Percentiles rank a stretch among this genome's conserved stretches.
phyloP scores from a whole-genome alignment of 192 early-diverging fungal genomes.

The Backusella parvicylindrica region DNA sequence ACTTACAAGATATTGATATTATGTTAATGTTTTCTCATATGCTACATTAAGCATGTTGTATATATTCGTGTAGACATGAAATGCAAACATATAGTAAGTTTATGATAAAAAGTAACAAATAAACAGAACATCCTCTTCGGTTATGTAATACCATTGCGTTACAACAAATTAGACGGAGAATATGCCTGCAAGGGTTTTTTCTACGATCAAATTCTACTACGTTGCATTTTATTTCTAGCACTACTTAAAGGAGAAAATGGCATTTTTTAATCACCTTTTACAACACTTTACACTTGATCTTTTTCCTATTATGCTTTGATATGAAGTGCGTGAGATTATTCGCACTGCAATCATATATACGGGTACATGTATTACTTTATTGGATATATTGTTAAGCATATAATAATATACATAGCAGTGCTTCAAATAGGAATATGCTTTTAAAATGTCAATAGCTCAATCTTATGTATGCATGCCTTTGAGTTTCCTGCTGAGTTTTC shows the following conservation, averaged over 20 bases:
- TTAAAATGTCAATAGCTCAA: too few relatives aligned
- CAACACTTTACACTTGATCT: not conserved
- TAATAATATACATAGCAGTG: too few relatives aligned
- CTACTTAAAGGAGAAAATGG: not conserved
- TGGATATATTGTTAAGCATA: too few relatives aligned
- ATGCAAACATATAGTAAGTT: not conserved
- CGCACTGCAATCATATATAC: not conserved
- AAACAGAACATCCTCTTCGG: not conserved
- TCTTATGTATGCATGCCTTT: too few relatives aligned
- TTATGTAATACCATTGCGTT: not conserved
- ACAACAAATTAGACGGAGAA: not conserved
- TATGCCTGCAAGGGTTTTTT: not conserved
- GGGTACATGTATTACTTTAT: too few relatives aligned
- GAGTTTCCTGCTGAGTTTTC: too few relatives aligned
- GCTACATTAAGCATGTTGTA: too few relatives aligned
- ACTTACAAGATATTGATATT: not conserved
- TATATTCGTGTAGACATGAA: too few relatives aligned
- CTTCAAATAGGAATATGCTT: too few relatives aligned
- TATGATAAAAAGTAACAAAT: not conserved
- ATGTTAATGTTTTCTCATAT: not conserved
- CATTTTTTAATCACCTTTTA: not conserved
- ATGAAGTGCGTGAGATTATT: not conserved
- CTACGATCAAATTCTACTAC: not conserved
- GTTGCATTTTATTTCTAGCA: not conserved
- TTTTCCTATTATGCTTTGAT: not conserved